A percentile compares a stretch with the other conserved stretches of the same genome.
phyloP scores from a whole-genome alignment of 2,329 filamentous ascomycete species.

The Xylariaceae sp. region DNA sequence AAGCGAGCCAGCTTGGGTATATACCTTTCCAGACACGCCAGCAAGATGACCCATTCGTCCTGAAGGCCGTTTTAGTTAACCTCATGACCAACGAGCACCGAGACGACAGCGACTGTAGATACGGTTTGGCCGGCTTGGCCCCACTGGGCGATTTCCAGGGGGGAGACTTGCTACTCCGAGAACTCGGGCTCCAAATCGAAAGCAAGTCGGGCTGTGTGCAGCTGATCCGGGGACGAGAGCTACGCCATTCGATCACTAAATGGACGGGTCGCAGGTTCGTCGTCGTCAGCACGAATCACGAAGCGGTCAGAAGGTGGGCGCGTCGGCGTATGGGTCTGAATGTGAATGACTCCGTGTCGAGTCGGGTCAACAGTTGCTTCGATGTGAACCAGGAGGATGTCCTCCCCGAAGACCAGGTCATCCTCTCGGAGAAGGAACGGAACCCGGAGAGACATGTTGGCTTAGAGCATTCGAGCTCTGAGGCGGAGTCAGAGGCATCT shows the following conservation, averaged over 20 bases:
- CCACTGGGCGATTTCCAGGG: not conserved
- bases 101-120: not conserved
- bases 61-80: slow-evolving; percentile 7
- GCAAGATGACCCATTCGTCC: not conserved
- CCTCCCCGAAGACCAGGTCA: not conserved
- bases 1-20: not conserved
- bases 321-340: not conserved
- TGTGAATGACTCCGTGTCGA: not conserved
- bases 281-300: slow-evolving; percentile 4
- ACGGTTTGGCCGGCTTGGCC: not conserved
- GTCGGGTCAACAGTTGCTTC: not conserved
- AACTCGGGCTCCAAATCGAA: slow-evolving; percentile 2
- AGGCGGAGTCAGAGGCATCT: not conserved
- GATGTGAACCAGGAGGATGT: slow-evolving; percentile 3
- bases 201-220: slow-evolving; percentile 2
- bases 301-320: slow-evolving; percentile 5
- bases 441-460: not conserved
- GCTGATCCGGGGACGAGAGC: slow-evolving; percentile 4
- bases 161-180: not conserved
- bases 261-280: slow-evolving; percentile 7
- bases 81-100: slow-evolving; percentile 10
- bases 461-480: not conserved
- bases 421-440: not conserved
- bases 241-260: slow-evolving; percentile 6
- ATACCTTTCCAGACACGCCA: slow-evolving; percentile 4